phyloP scores from a whole-genome alignment of 108 stramenopile genomes.

The Fragilariopsis cylindrus region DNA sequence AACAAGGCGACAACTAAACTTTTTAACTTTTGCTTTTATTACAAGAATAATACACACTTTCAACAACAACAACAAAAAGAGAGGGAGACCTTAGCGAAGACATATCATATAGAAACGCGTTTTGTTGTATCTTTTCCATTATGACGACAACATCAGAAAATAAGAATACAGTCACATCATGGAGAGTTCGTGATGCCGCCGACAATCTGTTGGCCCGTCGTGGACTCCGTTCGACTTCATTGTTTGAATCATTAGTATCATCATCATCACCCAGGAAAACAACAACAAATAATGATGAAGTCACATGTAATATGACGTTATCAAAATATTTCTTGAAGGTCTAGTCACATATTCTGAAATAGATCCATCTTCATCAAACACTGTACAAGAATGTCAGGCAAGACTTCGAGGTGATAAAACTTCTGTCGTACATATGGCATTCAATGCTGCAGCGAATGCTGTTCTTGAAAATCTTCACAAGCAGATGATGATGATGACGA shows the following conservation, averaged over 20 bases:
- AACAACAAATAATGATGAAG: not conserved
- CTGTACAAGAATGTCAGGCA: conserved; percentile 23
- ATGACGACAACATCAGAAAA: not conserved
- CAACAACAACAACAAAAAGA: no score
- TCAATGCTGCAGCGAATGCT: conserved; percentile 44
- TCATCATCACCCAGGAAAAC: not conserved
- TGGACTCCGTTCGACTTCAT: conserved; percentile 5
- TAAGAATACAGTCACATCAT: not conserved
- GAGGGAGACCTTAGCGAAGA: no score
- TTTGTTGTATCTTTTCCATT: not conserved
- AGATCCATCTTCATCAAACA: not conserved
- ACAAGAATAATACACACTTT: no score
- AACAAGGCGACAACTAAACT: no score
- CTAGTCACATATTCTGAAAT: no score
- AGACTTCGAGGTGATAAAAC: conserved; percentile 45
- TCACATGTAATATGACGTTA: not conserved
- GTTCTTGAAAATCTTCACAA: conserved; percentile 32
- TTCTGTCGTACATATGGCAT: conserved; percentile 36
- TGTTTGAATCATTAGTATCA: not conserved
- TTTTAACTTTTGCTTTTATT: no score
- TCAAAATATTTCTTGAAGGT: conserved; percentile 8
- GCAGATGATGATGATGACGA: conserved; percentile 25
- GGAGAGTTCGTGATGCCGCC: conserved; percentile 43
- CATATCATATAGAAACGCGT: no score
- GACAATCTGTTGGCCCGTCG: conserved; percentile 15